phyloP scores from a whole-genome alignment of 2,329 filamentous ascomycete genomes.

The Chrysoporthe puriensis region DNA sequence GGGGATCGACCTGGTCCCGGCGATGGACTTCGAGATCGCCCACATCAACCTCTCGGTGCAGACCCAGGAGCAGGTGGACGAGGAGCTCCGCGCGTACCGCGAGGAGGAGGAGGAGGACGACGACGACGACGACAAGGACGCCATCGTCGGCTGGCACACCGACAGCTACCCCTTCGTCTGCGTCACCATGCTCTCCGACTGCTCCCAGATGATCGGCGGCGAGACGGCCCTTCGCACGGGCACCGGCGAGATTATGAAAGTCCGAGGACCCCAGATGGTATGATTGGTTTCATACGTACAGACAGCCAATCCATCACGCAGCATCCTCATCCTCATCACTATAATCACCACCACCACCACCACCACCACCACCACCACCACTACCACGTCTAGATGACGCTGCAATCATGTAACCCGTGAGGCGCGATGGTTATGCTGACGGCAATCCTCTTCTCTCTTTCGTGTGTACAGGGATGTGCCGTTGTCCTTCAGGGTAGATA shows the following conservation, averaged over 20 bases:
- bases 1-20: conserved; percentile 57
- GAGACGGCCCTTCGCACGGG: conserved; percentile 64
- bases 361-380: too few relatives aligned
- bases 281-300: conserved; percentile 30
- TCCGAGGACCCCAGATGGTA: conserved; percentile 64
- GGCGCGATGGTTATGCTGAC: conserved; percentile 18
- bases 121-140: conserved; percentile 54
- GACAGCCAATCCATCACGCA: not conserved
- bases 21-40: conserved; percentile 59
- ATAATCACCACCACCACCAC: not conserved
- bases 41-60: conserved; percentile 58
- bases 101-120: conserved; percentile 54
- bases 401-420: conserved; percentile 17
- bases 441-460: conserved; percentile 31
- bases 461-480: conserved; percentile 55
- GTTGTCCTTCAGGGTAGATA: conserved; percentile 70
- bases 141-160: conserved; percentile 65
- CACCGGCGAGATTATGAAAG: conserved; percentile 58
- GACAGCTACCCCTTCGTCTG: conserved; percentile 72
- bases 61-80: conserved; percentile 49
- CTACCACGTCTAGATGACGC: conserved; percentile 21
- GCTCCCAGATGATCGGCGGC: conserved; percentile 64
- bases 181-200: conserved; percentile 69
- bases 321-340: not conserved
- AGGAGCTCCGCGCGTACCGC: conserved; percentile 45